Conservation (phyloP, 257 asterid species). For the Solanum sejunctum region DNA sequence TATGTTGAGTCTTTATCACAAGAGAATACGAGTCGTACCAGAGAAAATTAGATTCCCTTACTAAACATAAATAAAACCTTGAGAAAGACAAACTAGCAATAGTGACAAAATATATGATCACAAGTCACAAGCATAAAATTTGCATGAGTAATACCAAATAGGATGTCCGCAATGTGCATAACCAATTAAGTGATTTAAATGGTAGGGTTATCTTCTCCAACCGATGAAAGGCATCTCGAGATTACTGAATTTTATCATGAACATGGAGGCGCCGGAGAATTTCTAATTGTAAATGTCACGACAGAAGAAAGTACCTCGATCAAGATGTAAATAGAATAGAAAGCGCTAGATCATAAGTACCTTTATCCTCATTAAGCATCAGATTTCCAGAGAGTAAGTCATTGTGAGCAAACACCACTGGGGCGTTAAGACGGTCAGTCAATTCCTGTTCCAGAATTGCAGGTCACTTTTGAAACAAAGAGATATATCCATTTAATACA, state of each 20-base stretch:
- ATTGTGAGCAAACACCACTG: slow-evolving; percentile 72
- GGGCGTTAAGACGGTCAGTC: slow-evolving; percentile 60
- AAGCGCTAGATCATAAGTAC: slow-evolving; percentile 21
- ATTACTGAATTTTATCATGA: neutral
- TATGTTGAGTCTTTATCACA: neutral
- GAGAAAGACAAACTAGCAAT: neutral
- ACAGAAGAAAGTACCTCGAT: neutral
- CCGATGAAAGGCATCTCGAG: neutral
- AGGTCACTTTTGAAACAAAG: neutral
- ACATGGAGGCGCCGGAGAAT: neutral
- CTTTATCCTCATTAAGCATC: slow-evolving; percentile 83
- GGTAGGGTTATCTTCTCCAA: neutral
- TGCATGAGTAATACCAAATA: neutral
- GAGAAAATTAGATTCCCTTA: neutral
- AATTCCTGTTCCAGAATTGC: slow-evolving; percentile 46
- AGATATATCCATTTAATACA: neutral
- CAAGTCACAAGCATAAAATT: neutral
- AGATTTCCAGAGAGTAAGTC: slow-evolving; percentile 91
- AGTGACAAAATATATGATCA: neutral
- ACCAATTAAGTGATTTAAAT: neutral
- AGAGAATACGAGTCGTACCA: neutral
- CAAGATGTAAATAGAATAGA: neutral
- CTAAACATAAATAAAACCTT: neutral
- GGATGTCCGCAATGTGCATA: neutral
- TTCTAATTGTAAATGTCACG: neutral